Evolutionary conservation across 306 rosid genomes (phyloP).

Genomic region (Vicia faba): DNA sequence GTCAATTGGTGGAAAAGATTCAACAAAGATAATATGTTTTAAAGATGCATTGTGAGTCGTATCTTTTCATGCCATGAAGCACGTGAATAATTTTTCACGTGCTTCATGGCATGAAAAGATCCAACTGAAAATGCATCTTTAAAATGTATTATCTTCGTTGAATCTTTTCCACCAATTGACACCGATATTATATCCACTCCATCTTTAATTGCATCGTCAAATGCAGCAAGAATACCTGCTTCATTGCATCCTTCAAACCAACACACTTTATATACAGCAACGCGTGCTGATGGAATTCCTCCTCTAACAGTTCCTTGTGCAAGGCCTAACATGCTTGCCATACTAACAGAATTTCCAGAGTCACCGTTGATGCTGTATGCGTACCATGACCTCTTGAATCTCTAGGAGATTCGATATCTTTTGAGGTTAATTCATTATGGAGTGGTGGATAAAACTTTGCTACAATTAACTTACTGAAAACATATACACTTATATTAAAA

Average conservation of each 20-base stretch:
- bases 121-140: constrained; percentile 36
- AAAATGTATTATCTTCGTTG: background rate
- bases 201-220: constrained; percentile 61
- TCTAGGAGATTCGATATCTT: background rate
- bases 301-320: constrained; percentile 1
- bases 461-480: background rate
- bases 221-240: constrained; percentile 44
- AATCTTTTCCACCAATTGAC: constrained; percentile 36
- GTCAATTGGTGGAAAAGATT: constrained; percentile 36
- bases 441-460: background rate
- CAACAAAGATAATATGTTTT: background rate
- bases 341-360: background rate
- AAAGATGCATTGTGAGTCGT: constrained; percentile 35
- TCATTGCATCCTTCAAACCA: background rate
- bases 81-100: too few relatives aligned
- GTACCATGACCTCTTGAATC: background rate
- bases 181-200: constrained; percentile 57
- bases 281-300: constrained; percentile 14
- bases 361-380: background rate
- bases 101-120: constrained; percentile 54
- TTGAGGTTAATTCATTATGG: background rate
- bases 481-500: background rate
- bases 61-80: constrained; percentile 55
- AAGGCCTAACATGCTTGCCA: background rate
- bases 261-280: background rate